Conservation (phyloP, 2,329 filamentous ascomycete genomes). For the Arthroderma uncinatum region DNA sequence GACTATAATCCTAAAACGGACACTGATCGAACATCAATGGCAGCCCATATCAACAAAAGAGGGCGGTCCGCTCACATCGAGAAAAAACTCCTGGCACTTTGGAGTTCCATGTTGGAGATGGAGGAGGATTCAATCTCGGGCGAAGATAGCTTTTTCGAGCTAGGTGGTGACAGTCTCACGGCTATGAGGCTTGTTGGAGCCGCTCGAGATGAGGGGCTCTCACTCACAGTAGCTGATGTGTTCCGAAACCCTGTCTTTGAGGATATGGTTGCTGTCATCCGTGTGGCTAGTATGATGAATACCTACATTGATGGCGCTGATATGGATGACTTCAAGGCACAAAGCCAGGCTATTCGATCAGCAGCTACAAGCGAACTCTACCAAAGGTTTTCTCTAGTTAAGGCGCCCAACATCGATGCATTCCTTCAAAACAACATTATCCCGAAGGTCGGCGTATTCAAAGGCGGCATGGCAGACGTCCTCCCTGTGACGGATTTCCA, state of each 20-base stretch:
- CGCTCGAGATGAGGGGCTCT: slow-evolving; percentile 30
- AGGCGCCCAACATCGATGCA: slow-evolving; percentile 17
- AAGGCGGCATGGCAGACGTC: slow-evolving; percentile 42
- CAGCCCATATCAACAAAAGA: slow-evolving; percentile 11
- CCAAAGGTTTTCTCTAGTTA: slow-evolving; percentile 14
- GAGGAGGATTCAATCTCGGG: slow-evolving; percentile 24
- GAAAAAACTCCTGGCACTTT: slow-evolving; percentile 29
- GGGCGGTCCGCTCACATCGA: slow-evolving; percentile 22
- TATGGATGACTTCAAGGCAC: slow-evolving; percentile 6
- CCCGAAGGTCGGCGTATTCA: slow-evolving; percentile 36
- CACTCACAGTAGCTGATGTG: slow-evolving; percentile 34
- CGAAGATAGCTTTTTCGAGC: slow-evolving; percentile 34
- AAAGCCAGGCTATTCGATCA: slow-evolving; percentile 8
- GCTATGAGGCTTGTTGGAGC: slow-evolving; percentile 34
- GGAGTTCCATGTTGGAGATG: slow-evolving; percentile 29
- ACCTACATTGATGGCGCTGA: slow-evolving; percentile 9
- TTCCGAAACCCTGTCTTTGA: slow-evolving; percentile 34
- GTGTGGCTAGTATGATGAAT: slow-evolving; percentile 15
- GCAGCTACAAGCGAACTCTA: slow-evolving; percentile 13
- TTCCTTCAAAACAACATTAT: slow-evolving; percentile 37
- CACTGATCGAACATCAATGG: slow-evolving; percentile 11
- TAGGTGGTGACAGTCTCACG: slow-evolving; percentile 33
- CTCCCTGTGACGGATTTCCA: slow-evolving; percentile 46
- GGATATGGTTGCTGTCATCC: slow-evolving; percentile 26
- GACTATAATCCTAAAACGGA: slow-evolving; percentile 13